A percentile compares a stretch with the other conserved stretches of the same genome.
Evolutionary conservation across 1,284 basidiomycete species (phyloP).

Genomic region (Fomitiporia mediterranea): DNA sequence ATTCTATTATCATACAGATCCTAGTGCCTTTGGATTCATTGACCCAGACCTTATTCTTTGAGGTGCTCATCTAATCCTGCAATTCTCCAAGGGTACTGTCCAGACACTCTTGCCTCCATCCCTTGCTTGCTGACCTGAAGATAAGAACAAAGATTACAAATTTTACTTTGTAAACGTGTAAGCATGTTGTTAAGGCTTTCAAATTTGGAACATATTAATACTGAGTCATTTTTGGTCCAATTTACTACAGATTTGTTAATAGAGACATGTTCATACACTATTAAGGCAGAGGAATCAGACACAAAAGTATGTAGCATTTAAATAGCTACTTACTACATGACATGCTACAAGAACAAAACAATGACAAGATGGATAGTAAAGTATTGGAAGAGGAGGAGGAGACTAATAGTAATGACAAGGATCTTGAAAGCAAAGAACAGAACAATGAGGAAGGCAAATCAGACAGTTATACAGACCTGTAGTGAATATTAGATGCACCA

Average conservation of each 20-base stretch:
- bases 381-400: too few species aligned
- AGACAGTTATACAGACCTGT: too few species aligned
- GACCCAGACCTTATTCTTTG: slow-evolving; percentile 17
- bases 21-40: slow-evolving; percentile 17
- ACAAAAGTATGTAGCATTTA: slow-evolving; percentile 14
- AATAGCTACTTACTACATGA: background rate
- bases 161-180: slow-evolving; percentile 35
- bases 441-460: too few species aligned
- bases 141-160: slow-evolving; percentile 30
- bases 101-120: slow-evolving; percentile 25
- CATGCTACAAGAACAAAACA: background rate
- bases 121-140: slow-evolving; percentile 22
- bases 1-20: slow-evolving; percentile 7
- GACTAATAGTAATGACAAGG: too few species aligned
- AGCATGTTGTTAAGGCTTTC: too few species aligned
- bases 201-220: background rate
- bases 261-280: slow-evolving; percentile 33
- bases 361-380: background rate
- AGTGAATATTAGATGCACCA: too few species aligned
- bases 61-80: slow-evolving; percentile 12
- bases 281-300: slow-evolving; percentile 29
- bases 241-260: slow-evolving; percentile 31
- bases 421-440: too few species aligned
- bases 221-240: slow-evolving; percentile 20
- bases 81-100: slow-evolving; percentile 26